Percentiles rank a stretch among this genome's conserved stretches.
Conservation (phyloP, 106 monocot species). For the Dioscorea zingiberensis region DNA sequence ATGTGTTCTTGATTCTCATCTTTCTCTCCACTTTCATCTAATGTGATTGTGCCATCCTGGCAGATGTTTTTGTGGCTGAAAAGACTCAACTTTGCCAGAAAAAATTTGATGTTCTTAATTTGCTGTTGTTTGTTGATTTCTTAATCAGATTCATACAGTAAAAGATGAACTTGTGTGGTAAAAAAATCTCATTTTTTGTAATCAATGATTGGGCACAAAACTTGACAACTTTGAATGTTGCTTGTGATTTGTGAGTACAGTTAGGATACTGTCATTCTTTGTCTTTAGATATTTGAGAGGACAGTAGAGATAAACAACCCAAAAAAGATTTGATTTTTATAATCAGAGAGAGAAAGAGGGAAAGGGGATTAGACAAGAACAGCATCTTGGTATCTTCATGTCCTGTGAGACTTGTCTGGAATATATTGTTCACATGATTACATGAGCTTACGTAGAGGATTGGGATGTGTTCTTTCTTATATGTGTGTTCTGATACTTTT, state of each 20-base stretch:
- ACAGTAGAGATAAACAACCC: background rate
- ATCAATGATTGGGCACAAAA: too few species aligned
- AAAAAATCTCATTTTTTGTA: too few species aligned
- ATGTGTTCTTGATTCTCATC: background rate
- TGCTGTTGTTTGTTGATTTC: too few species aligned
- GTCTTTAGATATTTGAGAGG: slow-evolving; percentile 9
- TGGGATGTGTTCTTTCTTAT: slow-evolving; percentile 26
- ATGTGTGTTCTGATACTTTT: background rate
- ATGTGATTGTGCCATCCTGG: too few species aligned
- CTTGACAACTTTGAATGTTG: too few species aligned
- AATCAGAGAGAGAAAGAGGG: slow-evolving; percentile 7
- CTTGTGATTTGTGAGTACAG: background rate
- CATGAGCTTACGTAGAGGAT: slow-evolving; percentile 28
- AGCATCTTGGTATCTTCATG: slow-evolving; percentile 33
- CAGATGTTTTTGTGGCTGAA: too few species aligned
- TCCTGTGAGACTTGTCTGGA: slow-evolving; percentile 37
- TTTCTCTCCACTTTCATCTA: background rate
- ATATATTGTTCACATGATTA: slow-evolving; percentile 44
- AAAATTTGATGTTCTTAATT: too few species aligned
- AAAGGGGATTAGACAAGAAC: slow-evolving; percentile 14
- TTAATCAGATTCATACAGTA: too few species aligned
- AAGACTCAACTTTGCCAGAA: too few species aligned
- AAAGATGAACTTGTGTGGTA: too few species aligned
- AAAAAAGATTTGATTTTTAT: slow-evolving; percentile 11
- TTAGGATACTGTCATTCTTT: slow-evolving; percentile 3